Evolutionary conservation across 768 basidiomycete genomes (phyloP).

Genomic region (Gautieria morchelliformis): DNA sequence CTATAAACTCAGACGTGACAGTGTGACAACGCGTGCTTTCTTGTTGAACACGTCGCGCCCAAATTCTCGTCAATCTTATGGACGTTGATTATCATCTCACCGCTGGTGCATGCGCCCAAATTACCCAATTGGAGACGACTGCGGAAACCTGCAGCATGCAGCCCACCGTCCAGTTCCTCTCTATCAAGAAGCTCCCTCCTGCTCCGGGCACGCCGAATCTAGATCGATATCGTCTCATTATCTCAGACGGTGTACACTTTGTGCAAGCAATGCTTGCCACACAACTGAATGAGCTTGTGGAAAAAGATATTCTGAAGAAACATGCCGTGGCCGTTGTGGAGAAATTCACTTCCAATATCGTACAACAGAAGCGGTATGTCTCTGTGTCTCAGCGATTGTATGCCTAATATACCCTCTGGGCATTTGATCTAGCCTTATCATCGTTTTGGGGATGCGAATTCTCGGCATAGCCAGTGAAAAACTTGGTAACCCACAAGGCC

Average conservation of each 20-base stretch:
- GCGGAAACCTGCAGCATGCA: slow-evolving; percentile 18
- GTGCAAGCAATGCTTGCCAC: slow-evolving; percentile 94
- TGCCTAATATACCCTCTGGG: slow-evolving; percentile 3
- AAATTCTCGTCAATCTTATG: neutral
- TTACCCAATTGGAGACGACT: slow-evolving; percentile 10
- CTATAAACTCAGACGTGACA: neutral
- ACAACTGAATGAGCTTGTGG: slow-evolving; percentile 70
- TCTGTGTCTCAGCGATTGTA: neutral
- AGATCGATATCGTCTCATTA: slow-evolving; percentile 70
- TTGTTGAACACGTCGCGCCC: neutral
- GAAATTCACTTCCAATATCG: slow-evolving; percentile 70
- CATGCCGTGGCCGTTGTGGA: slow-evolving; percentile 62
- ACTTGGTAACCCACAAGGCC: slow-evolving; percentile 53
- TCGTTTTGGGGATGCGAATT: slow-evolving; percentile 60
- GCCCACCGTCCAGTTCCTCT: slow-evolving; percentile 69
- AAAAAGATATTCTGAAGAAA: slow-evolving; percentile 51
- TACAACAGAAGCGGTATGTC: slow-evolving; percentile 75
- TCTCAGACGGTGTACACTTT: slow-evolving; percentile 83
- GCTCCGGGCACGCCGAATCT: slow-evolving; percentile 21
- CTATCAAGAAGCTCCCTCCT: slow-evolving; percentile 62
- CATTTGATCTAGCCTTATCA: slow-evolving; percentile 51
- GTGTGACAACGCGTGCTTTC: neutral
- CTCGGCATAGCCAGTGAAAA: slow-evolving; percentile 50
- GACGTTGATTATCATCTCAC: slow-evolving; percentile 6
- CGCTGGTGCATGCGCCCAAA: neutral